A percentile compares a stretch with the other conserved stretches of the same genome.
Conservation (phyloP, 2,329 filamentous ascomycete genomes). For the Bipolaris cookei region DNA sequence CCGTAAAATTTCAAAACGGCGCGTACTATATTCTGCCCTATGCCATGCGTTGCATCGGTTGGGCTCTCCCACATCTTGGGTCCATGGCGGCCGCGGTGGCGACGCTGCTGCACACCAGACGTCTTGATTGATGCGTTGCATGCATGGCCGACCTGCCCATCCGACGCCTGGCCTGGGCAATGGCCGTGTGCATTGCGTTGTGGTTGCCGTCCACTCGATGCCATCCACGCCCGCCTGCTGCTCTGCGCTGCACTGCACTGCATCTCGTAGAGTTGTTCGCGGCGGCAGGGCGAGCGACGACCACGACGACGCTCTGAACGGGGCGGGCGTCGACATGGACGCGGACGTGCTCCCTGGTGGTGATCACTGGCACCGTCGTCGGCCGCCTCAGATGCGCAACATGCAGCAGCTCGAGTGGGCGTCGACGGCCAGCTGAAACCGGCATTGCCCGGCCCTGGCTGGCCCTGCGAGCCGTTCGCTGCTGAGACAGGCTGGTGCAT, state of each 20-base stretch:
- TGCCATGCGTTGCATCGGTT: constrained; percentile 35
- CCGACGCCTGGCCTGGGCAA: neutral
- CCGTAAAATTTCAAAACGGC: constrained; percentile 34
- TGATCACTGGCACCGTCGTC: constrained; percentile 13
- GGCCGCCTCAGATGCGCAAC: constrained; percentile 25
- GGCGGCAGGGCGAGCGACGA: too few relatives aligned
- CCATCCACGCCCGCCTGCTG: neutral
- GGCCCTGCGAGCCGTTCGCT: constrained; percentile 16
- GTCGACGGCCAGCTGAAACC: constrained; percentile 28
- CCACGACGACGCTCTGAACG: too few relatives aligned
- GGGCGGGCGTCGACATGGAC: too few relatives aligned
- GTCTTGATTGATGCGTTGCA: constrained; percentile 7
- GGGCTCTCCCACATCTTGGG: constrained; percentile 16
- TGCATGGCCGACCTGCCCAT: constrained; percentile 4
- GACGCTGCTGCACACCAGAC: neutral
- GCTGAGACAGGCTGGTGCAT: neutral
- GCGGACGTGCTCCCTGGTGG: constrained; percentile 6
- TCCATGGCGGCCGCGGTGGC: neutral
- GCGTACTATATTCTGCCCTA: constrained; percentile 28
- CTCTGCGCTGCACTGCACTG: neutral
- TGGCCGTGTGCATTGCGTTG: neutral
- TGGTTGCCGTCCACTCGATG: neutral
- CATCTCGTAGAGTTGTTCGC: too few relatives aligned
- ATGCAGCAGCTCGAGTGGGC: constrained; percentile 21
- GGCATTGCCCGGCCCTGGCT: constrained; percentile 31